Evolutionary conservation across 169 alveolate genomes (phyloP).

Genomic region (Plasmodium adleri): DNA sequence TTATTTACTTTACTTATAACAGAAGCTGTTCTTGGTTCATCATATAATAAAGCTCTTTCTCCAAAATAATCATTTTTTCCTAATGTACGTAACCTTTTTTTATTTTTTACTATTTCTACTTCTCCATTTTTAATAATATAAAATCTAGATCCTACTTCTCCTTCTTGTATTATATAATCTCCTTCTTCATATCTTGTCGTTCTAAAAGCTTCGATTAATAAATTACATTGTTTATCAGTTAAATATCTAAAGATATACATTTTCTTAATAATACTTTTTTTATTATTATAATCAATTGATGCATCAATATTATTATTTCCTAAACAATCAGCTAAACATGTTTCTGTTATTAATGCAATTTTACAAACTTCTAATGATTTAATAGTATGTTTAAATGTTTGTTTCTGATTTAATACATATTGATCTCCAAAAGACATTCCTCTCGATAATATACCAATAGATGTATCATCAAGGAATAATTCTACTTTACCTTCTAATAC

Average conservation of each 20-base stretch:
- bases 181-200: slow-evolving; percentile 88
- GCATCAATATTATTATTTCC: slow-evolving; percentile 89
- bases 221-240: slow-evolving; percentile 87
- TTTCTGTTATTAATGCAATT: slow-evolving; percentile 88
- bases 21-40: slow-evolving; percentile 94
- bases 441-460: slow-evolving; percentile 86
- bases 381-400: slow-evolving; percentile 88
- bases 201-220: slow-evolving; percentile 89
- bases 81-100: slow-evolving; percentile 88
- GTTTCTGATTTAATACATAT: slow-evolving; percentile 89
- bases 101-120: slow-evolving; percentile 90
- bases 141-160: slow-evolving; percentile 93
- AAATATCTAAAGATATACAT: slow-evolving; percentile 90
- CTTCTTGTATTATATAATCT: slow-evolving; percentile 92
- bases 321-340: slow-evolving; percentile 84
- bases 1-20: slow-evolving; percentile 86
- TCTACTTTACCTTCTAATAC: slow-evolving; percentile 92
- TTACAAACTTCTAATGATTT: slow-evolving; percentile 83
- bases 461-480: slow-evolving; percentile 78
- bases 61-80: slow-evolving; percentile 96
- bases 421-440: slow-evolving; percentile 97
- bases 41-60: slow-evolving; percentile 94
- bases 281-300: slow-evolving; percentile 88
- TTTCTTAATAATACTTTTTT: slow-evolving; percentile 85
- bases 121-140: slow-evolving; percentile 94